Evolutionary conservation across 768 basidiomycete genomes (phyloP).

Genomic region (Erythrobasidium yunnanense): DNA sequence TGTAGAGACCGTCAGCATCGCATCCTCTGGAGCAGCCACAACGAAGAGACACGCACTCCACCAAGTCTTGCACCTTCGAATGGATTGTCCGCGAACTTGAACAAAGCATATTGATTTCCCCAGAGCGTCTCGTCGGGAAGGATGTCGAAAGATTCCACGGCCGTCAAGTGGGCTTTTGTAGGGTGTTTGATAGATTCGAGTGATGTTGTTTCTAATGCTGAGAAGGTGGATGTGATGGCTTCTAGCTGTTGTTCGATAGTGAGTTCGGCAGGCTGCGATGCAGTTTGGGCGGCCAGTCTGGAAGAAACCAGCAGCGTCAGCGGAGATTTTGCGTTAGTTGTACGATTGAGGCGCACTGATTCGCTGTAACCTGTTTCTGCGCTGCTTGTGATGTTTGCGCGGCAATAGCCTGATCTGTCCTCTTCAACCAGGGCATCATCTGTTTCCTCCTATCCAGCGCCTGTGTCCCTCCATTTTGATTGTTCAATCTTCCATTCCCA

Average conservation of each 20-base stretch:
- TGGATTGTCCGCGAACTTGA: conserved; percentile 42
- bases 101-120: conserved; percentile 50
- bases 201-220: conserved; percentile 24
- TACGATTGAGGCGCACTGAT: background rate
- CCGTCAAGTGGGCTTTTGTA: conserved; percentile 61
- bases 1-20: background rate
- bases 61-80: conserved; percentile 1
- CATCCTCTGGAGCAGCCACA: background rate
- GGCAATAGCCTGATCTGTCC: conserved; percentile 1
- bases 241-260: conserved; percentile 26
- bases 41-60: background rate
- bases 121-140: conserved; percentile 76
- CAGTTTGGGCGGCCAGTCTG: conserved; percentile 1
- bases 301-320: background rate
- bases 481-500: background rate
- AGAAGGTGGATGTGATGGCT: conserved; percentile 34
- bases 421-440: conserved; percentile 8
- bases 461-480: background rate
- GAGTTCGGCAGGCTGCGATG: background rate
- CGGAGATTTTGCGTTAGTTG: background rate
- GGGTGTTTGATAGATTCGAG: conserved; percentile 55
- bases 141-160: conserved; percentile 69
- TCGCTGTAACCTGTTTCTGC: conserved; percentile 6
- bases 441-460: conserved; percentile 3
- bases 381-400: background rate